phyloP scores from a whole-genome alignment of 2,329 filamentous ascomycete species.

The Microdochium trichocladiopsis region DNA sequence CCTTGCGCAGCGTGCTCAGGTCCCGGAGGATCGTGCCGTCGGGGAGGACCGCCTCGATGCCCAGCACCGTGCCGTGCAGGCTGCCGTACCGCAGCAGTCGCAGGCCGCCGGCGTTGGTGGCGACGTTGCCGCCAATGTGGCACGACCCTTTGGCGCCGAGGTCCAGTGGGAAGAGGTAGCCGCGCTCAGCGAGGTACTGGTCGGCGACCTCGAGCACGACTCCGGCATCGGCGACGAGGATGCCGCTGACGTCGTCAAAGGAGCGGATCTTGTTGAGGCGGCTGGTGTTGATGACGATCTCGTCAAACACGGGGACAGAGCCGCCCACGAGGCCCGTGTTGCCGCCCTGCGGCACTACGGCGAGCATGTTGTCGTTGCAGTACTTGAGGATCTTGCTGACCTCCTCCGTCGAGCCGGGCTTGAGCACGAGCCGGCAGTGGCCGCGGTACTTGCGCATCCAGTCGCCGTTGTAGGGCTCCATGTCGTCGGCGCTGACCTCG shows the following conservation, averaged over 20 bases:
- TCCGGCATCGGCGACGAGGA: constrained; percentile 84
- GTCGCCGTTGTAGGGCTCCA: constrained; percentile 90
- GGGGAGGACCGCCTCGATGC: constrained; percentile 86
- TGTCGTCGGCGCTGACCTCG: constrained; percentile 64
- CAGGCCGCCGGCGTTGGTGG: constrained; percentile 91
- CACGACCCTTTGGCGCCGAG: constrained; percentile 97
- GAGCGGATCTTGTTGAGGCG: constrained; percentile 88
- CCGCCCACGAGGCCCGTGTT: constrained; percentile 96
- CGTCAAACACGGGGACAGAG: constrained; percentile 94
- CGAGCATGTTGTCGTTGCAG: constrained; percentile 88
- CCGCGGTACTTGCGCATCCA: constrained; percentile 99
- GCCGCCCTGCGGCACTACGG: constrained; percentile 93
- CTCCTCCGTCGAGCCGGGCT: constrained; percentile 76
- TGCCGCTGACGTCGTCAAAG: constrained; percentile 89
- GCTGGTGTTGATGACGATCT: constrained; percentile 86
- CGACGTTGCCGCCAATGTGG: constrained; percentile 91
- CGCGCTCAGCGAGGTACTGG: constrained; percentile 72
- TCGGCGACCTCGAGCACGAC: constrained; percentile 87
- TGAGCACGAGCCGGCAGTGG: constrained; percentile 79
- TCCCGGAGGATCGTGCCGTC: constrained; percentile 91
- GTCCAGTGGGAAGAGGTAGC: constrained; percentile 90
- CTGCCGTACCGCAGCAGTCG: constrained; percentile 88
- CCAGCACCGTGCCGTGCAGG: constrained; percentile 86
- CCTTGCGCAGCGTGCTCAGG: constrained; percentile 83
- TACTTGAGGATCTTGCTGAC: constrained; percentile 88